Percentiles rank a stretch among this genome's conserved stretches.
phyloP scores from a whole-genome alignment of 768 basidiomycete genomes.

The Mycena pura region DNA sequence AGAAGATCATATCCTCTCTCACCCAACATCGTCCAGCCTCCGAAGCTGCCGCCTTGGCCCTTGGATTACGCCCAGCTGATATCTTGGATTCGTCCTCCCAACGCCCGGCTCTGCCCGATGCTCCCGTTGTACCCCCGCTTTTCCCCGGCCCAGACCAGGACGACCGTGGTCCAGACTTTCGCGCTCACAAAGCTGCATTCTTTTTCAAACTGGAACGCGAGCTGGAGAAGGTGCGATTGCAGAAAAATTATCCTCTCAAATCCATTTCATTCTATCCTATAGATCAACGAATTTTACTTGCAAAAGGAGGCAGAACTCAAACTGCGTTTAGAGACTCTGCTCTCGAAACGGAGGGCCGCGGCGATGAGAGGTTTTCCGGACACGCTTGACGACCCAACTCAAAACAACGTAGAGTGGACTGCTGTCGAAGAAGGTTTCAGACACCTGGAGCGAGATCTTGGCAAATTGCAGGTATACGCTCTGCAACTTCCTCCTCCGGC shows the following conservation, averaged over 20 bases:
- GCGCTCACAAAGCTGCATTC: slow-evolving; percentile 95
- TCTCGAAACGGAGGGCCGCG: slow-evolving; percentile 91
- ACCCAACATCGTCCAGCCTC: slow-evolving; percentile 88
- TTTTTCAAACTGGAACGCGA: slow-evolving; percentile 99
- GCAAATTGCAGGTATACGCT: slow-evolving; percentile 83
- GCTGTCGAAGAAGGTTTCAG: slow-evolving; percentile 97
- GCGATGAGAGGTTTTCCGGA: slow-evolving; percentile 77
- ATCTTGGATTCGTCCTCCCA: slow-evolving; percentile 38
- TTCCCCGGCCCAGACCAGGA: slow-evolving; percentile 69
- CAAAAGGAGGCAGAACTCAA: slow-evolving; percentile 97
- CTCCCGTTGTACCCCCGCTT: slow-evolving; percentile 60
- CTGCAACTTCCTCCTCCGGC: slow-evolving; percentile 23
- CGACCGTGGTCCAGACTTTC: slow-evolving; percentile 82
- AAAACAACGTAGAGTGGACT: slow-evolving; percentile 88
- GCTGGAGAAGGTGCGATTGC: slow-evolving; percentile 82
- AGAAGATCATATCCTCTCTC: slow-evolving; percentile 97
- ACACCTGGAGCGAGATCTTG: slow-evolving; percentile 90
- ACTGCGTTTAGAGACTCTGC: slow-evolving; percentile 87
- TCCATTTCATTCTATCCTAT: slow-evolving; percentile 18
- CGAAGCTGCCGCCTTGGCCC: slow-evolving; percentile 86
- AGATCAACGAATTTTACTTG: slow-evolving; percentile 99
- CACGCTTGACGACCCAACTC: slow-evolving; percentile 61
- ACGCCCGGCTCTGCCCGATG: slow-evolving; percentile 35
- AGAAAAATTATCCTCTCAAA: slow-evolving; percentile 6
- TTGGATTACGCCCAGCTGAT: slow-evolving; percentile 78